These are phyloP conservation scores for Solanum bulbocastanum DNA, from an alignment of 257 asterid genomes.

Conservation along the genomic window DNA sequence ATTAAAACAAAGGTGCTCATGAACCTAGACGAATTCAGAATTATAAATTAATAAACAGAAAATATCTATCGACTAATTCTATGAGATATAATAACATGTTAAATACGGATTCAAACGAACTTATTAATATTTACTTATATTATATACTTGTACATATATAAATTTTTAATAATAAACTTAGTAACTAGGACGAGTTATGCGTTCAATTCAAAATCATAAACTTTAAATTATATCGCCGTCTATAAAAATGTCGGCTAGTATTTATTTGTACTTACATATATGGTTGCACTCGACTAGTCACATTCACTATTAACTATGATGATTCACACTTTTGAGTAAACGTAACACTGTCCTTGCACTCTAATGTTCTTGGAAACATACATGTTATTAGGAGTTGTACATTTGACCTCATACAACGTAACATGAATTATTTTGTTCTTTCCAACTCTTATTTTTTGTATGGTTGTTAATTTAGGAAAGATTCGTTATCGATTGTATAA, in stretches of 20 bases:
- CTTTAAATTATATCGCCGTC: background rate
- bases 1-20: background rate
- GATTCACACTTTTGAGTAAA: background rate
- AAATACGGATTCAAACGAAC: background rate
- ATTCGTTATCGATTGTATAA: background rate
- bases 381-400: background rate
- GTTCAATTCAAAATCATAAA: background rate
- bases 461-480: background rate
- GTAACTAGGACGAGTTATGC: background rate
- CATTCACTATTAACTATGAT: background rate
- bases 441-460: background rate
- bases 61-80: background rate
- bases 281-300: background rate
- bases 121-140: background rate
- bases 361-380: background rate
- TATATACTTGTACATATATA: background rate
- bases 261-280: background rate
- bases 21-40: background rate
- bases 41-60: background rate
- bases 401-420: background rate
- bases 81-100: background rate
- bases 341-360: background rate
- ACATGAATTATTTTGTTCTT: no score
- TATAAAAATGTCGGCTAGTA: background rate
- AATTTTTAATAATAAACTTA: background rate